A percentile compares a stretch with the other conserved stretches of the same genome.
These are phyloP conservation scores for Termitomyces sp. DNA, from an alignment of 768 basidiomycete species.

Conservation along the genomic window DNA sequence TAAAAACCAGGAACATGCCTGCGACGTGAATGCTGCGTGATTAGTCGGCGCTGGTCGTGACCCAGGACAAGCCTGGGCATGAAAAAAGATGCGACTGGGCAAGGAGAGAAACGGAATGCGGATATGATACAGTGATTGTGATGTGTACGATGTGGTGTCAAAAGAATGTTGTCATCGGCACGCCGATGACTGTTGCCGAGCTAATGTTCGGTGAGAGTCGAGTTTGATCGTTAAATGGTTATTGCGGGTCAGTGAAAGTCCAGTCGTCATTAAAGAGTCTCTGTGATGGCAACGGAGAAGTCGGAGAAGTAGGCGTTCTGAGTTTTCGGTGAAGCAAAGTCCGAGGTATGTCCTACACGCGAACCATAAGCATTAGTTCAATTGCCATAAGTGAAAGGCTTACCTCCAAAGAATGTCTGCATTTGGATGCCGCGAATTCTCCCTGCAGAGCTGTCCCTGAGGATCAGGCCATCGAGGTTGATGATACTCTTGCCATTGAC, in stretches of 20 bases:
- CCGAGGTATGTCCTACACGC: slow-evolving; percentile 34
- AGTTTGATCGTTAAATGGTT: neutral
- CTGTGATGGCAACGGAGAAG: slow-evolving; percentile 55
- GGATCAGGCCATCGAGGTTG: slow-evolving; percentile 47
- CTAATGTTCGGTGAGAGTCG: neutral
- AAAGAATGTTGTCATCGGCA: slow-evolving; percentile 10
- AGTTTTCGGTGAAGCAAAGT: slow-evolving; percentile 56
- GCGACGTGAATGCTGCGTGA: slow-evolving; percentile 15
- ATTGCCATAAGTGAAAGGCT: slow-evolving; percentile 8
- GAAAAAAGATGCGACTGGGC: neutral
- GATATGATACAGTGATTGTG: slow-evolving; percentile 14
- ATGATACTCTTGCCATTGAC: slow-evolving; percentile 63
- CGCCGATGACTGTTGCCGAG: slow-evolving; percentile 2
- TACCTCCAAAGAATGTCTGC: slow-evolving; percentile 79
- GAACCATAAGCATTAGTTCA: neutral
- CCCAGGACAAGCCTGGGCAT: slow-evolving; percentile 2
- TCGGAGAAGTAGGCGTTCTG: slow-evolving; percentile 66
- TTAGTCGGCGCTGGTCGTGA: slow-evolving; percentile 10
- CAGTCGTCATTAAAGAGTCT: slow-evolving; percentile 29
- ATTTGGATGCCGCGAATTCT: slow-evolving; percentile 63
- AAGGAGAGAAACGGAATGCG: neutral
- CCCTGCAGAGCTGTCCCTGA: slow-evolving; percentile 43
- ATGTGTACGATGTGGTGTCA: slow-evolving; percentile 8
- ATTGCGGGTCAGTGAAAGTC: neutral
- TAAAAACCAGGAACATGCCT: slow-evolving; percentile 8